These are phyloP conservation scores for Trichoderma afroharzianum DNA, from an alignment of 2,329 filamentous ascomycete genomes.

Conservation along the genomic window DNA sequence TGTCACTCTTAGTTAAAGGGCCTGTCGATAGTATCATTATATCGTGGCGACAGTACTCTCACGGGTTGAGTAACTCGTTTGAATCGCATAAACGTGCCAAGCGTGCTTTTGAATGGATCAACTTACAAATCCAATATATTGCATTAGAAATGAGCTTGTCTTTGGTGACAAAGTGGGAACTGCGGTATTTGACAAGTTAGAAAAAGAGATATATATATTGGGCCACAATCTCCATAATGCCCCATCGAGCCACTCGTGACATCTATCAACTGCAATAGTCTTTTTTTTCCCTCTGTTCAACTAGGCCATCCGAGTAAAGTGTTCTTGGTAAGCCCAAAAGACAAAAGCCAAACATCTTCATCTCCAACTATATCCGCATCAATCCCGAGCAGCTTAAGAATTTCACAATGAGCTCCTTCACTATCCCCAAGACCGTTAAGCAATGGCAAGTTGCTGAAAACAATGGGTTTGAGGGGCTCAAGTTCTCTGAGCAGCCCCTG, in stretches of 20 bases:
- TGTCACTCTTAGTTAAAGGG: background rate
- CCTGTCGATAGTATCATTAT: background rate
- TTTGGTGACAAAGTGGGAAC: background rate
- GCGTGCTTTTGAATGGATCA: background rate
- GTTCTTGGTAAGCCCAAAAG: background rate
- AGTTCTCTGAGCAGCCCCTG: slow-evolving; percentile 52
- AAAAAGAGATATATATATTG: background rate
- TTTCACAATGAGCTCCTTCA: background rate
- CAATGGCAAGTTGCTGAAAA: slow-evolving; percentile 50
- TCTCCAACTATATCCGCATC: background rate
- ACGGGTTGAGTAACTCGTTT: background rate
- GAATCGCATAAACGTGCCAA: background rate
- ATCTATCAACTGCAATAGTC: background rate
- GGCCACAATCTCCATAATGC: background rate
- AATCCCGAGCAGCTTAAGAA: background rate
- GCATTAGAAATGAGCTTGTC: background rate
- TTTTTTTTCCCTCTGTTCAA: background rate
- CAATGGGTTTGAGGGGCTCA: slow-evolving; percentile 55
- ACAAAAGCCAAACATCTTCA: background rate
- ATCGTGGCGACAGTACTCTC: background rate
- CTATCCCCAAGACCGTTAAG: slow-evolving; percentile 40
- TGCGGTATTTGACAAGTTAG: background rate
- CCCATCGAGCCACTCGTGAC: background rate
- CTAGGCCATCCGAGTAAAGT: no score
- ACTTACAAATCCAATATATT: slow-evolving; percentile 1